Evolutionary conservation across 169 alveolate genomes (phyloP).

Genomic region (Cryptosporidium muris): DNA sequence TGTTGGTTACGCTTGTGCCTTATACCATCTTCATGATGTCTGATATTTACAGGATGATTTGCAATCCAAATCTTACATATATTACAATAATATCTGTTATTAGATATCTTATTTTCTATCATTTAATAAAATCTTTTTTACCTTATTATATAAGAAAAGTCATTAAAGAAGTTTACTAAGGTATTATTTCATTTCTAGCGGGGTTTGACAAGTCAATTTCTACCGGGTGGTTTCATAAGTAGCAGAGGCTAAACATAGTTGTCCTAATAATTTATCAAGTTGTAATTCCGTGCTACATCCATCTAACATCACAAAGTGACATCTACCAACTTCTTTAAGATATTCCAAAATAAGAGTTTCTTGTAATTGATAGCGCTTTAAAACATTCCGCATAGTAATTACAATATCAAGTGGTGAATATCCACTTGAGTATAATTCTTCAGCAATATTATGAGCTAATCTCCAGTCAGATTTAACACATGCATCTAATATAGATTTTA

Average conservation of each 20-base stretch:
- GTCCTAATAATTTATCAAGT: conserved; percentile 77
- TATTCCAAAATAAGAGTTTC: conserved; percentile 79
- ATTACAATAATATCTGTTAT: conserved; percentile 31
- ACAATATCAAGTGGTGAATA: conserved; percentile 90
- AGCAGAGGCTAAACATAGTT: conserved; percentile 72
- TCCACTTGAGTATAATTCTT: conserved; percentile 85
- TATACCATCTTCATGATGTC: conserved; percentile 56
- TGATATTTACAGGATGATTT: conserved; percentile 40
- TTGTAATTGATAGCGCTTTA: conserved; percentile 77
- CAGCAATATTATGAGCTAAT: conserved; percentile 80
- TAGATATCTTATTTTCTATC: conserved; percentile 4
- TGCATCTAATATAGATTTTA: conserved; percentile 82
- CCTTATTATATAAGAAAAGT: not conserved
- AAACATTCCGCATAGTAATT: conserved; percentile 78
- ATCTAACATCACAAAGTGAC: conserved; percentile 76
- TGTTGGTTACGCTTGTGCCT: conserved; percentile 47
- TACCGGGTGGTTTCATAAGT: too few species aligned
- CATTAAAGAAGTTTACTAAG: not conserved
- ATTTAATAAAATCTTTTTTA: not conserved
- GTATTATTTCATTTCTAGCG: conserved; percentile 14
- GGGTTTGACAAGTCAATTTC: not conserved
- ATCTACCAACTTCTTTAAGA: conserved; percentile 78
- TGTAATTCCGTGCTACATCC: conserved; percentile 75
- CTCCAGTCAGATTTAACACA: conserved; percentile 89
- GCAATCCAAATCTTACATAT: conserved; percentile 64